Conservation (phyloP, 2,329 filamentous ascomycete species). For the Furcasterigmium sp. region DNA sequence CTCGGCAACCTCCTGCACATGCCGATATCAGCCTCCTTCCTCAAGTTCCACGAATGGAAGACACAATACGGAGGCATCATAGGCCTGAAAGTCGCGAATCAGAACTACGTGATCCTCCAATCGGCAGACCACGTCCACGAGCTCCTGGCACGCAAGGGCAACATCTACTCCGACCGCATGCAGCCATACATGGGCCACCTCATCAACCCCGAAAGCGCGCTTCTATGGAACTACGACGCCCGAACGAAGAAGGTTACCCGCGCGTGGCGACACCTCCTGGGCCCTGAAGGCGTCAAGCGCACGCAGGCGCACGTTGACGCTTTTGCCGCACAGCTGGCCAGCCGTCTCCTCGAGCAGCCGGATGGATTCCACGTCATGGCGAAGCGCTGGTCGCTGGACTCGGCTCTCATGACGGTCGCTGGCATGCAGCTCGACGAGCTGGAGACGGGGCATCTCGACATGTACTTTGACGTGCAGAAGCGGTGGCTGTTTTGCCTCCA, state of each 20-base stretch:
- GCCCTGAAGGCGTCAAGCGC: constrained; percentile 12
- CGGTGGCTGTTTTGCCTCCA: constrained; percentile 17
- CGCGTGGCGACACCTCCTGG: constrained; percentile 15
- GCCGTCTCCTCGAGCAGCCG: constrained; percentile 12
- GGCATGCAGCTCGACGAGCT: constrained; percentile 13
- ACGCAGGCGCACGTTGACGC: constrained; percentile 14
- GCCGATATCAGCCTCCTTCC: constrained; percentile 16
- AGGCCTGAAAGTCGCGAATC: constrained; percentile 21
- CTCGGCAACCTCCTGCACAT: constrained; percentile 21
- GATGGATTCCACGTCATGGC: constrained; percentile 11
- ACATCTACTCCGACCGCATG: constrained; percentile 31
- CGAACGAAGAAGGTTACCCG: constrained; percentile 4
- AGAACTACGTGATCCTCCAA: constrained; percentile 26
- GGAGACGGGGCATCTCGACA: constrained; percentile 7
- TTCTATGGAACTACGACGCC: constrained; percentile 7
- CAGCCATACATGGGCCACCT: constrained; percentile 19
- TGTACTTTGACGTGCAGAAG: constrained; percentile 16
- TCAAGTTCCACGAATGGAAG: constrained; percentile 24
- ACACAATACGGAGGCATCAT: constrained; percentile 26
- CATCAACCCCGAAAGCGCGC: constrained; percentile 12
- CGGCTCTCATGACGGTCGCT: constrained; percentile 16
- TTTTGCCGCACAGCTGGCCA: constrained; percentile 13
- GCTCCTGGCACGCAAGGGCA: constrained; percentile 28
- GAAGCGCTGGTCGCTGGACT: constrained; percentile 16
- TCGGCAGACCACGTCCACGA: constrained; percentile 24